Conservation (phyloP, 148 eudicot species). For the Pouteria glomerata region DNA sequence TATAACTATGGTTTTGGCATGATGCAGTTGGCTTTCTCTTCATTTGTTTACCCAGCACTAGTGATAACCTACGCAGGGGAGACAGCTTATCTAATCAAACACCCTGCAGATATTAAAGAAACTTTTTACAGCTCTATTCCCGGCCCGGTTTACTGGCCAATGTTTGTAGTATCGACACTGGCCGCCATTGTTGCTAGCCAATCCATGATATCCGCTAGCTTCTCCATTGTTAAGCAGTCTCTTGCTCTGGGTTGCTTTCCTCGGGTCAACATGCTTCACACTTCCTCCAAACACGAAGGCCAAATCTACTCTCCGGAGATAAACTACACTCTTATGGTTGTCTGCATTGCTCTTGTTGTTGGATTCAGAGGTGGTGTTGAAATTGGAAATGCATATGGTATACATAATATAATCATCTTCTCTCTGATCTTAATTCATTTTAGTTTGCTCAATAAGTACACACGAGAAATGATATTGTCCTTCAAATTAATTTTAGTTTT, state of each 20-base stretch:
- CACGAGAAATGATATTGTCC: too few relatives aligned
- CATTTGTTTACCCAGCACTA: constrained; percentile 1
- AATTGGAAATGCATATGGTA: constrained; percentile 46
- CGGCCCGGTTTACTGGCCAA: constrained; percentile 50
- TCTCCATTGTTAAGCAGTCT: constrained; percentile 41
- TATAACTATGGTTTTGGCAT: not conserved
- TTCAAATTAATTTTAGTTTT: too few relatives aligned
- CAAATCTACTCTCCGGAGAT: constrained; percentile 46
- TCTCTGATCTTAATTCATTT: not conserved
- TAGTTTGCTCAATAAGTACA: too few relatives aligned
- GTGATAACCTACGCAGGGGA: constrained; percentile 4
- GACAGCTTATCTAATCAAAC: not conserved
- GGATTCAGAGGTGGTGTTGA: constrained; percentile 25
- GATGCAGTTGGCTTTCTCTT: constrained; percentile 4
- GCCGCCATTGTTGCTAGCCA: constrained; percentile 48
- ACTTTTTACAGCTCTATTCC: constrained; percentile 8
- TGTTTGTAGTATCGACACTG: constrained; percentile 32
- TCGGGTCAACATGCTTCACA: constrained; percentile 40
- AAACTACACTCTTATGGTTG: constrained; percentile 35
- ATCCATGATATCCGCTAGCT: constrained; percentile 41
- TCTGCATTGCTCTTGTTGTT: constrained; percentile 31
- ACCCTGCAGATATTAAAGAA: not conserved
- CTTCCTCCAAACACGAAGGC: constrained; percentile 37
- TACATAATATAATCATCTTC: not conserved
- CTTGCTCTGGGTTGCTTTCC: constrained; percentile 47